phyloP scores from a whole-genome alignment of 2,329 filamentous ascomycete genomes.

The Macrophomina tecta region DNA sequence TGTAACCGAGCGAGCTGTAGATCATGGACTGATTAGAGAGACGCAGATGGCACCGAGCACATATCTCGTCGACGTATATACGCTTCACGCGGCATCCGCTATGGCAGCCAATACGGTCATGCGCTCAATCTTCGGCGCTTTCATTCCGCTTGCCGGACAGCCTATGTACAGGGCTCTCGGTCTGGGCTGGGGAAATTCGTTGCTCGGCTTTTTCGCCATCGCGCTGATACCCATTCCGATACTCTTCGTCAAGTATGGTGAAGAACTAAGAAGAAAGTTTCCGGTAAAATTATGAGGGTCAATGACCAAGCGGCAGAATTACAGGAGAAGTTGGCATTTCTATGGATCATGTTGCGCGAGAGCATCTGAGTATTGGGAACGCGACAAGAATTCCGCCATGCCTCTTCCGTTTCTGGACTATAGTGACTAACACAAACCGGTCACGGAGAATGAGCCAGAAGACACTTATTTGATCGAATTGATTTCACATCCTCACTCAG shows the following conservation, averaged over 20 bases:
- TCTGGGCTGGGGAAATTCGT: constrained; percentile 47
- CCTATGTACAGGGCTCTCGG: constrained; percentile 49
- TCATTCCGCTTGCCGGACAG: constrained; percentile 48
- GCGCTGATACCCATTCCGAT: constrained; percentile 43
- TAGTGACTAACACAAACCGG: no score
- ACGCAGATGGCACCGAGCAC: constrained; percentile 44
- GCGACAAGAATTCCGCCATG: no score
- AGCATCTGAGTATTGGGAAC: no score
- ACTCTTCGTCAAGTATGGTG: constrained; percentile 44
- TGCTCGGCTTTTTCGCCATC: constrained; percentile 44
- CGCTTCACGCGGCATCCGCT: constrained; percentile 49
- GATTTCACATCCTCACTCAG: no score
- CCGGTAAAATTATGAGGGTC: constrained; percentile 37
- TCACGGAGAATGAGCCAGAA: no score
- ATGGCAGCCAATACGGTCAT: constrained; percentile 51
- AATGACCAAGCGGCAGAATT: background rate
- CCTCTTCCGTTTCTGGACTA: no score
- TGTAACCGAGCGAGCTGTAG: background rate
- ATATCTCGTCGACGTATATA: constrained; percentile 52
- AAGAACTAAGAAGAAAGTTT: constrained; percentile 37
- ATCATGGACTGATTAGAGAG: background rate
- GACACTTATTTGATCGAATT: no score
- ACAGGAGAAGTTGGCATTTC: no score
- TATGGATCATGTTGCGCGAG: no score
- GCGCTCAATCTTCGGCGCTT: constrained; percentile 44